phyloP scores from a whole-genome alignment of 2,329 filamentous ascomycete genomes.

The Aspergillus ochraceoroseus region DNA sequence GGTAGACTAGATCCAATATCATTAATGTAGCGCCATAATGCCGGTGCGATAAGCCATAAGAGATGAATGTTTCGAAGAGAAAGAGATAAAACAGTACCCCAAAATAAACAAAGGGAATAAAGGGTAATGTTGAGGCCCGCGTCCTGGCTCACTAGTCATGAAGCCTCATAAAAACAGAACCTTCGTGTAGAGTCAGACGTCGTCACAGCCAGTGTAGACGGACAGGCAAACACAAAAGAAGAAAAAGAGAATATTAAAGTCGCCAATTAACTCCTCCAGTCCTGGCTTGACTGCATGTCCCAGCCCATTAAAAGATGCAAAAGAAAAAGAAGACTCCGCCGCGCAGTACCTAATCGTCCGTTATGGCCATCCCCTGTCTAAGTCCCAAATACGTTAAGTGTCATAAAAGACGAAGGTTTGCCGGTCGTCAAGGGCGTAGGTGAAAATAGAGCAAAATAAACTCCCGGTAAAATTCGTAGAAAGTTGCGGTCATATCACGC shows the following conservation, averaged over 20 bases:
- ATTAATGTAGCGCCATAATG: conserved; percentile 21
- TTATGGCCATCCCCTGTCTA: conserved; percentile 15
- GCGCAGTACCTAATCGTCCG: conserved; percentile 14
- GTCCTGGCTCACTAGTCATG: conserved; percentile 4
- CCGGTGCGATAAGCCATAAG: conserved; percentile 24
- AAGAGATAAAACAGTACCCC: conserved; percentile 14
- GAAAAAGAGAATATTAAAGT: conserved; percentile 9
- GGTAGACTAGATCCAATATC: conserved; percentile 20
- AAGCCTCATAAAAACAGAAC: conserved; percentile 7
- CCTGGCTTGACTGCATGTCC: conserved; percentile 16
- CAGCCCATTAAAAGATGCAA: conserved; percentile 17
- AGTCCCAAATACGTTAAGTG: conserved; percentile 17
- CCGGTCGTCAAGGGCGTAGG: conserved; percentile 7
- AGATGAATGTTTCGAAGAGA: conserved; percentile 17
- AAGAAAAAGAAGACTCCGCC: conserved; percentile 17
- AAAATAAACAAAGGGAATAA: conserved; percentile 13
- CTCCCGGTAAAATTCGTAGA: background rate
- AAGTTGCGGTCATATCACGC: background rate
- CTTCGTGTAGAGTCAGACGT: conserved; percentile 1
- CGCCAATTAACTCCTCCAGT: conserved; percentile 14
- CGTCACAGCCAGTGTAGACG: background rate
- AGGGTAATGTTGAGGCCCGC: conserved; percentile 6
- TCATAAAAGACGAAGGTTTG: conserved; percentile 9
- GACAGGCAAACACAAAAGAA: conserved; percentile 1
- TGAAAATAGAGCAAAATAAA: background rate